Conservation (phyloP, 176 grass and related monocot genomes). For the Poa annua region DNA sequence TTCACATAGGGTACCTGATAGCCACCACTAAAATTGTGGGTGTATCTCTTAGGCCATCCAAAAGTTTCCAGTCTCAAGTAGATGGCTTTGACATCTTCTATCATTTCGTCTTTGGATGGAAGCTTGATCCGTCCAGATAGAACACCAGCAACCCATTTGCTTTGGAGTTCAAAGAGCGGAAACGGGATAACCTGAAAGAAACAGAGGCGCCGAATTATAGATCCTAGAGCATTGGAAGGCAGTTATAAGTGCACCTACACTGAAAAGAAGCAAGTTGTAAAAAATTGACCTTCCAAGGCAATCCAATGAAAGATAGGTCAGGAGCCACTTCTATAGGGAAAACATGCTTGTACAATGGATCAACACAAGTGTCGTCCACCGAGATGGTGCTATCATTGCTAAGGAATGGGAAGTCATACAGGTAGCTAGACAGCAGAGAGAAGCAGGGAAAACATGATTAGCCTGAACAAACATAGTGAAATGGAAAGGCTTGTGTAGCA, state of each 20-base stretch:
- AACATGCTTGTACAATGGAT: constrained; percentile 77
- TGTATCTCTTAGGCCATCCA: constrained; percentile 91
- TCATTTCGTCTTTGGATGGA: constrained; percentile 70
- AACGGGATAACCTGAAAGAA: constrained; percentile 68
- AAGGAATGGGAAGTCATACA: constrained; percentile 74
- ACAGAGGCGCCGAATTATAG: background rate
- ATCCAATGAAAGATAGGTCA: constrained; percentile 64
- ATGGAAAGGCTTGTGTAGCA: background rate
- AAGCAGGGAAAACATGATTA: constrained; percentile 20
- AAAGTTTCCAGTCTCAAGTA: constrained; percentile 44
- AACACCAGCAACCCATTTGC: constrained; percentile 85
- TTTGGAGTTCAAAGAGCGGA: constrained; percentile 84
- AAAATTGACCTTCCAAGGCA: constrained; percentile 55
- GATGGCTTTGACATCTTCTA: constrained; percentile 63
- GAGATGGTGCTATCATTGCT: constrained; percentile 51
- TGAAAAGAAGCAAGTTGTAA: constrained; percentile 19
- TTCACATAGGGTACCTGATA: constrained; percentile 53
- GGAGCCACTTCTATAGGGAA: constrained; percentile 62
- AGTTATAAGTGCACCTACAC: background rate
- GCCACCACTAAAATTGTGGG: constrained; percentile 60
- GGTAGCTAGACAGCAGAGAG: constrained; percentile 56
- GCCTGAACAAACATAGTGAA: constrained; percentile 13
- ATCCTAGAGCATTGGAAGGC: background rate
- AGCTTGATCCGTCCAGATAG: constrained; percentile 66
- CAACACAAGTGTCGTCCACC: constrained; percentile 74